These are phyloP conservation scores for Scutellaria galericulata DNA, from an alignment of 257 asterid species.

Conservation along the genomic window DNA sequence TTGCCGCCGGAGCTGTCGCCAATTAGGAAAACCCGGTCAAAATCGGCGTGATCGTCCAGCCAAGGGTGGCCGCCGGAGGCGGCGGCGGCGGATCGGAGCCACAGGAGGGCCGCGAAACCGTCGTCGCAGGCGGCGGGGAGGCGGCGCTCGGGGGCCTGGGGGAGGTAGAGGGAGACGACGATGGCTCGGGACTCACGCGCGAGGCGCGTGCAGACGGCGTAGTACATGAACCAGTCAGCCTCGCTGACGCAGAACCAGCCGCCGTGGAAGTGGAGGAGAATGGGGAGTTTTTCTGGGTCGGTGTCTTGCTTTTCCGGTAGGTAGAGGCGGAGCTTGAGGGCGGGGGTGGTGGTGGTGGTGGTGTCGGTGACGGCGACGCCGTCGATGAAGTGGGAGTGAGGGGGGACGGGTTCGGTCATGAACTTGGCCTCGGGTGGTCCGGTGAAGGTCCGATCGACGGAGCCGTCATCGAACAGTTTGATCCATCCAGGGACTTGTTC, in stretches of 20 bases:
- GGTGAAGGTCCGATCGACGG: slow-evolving; percentile 68
- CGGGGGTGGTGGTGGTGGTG: slow-evolving; percentile 28
- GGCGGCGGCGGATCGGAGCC: slow-evolving; percentile 48
- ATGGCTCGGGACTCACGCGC: slow-evolving; percentile 45
- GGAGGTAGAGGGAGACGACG: slow-evolving; percentile 59
- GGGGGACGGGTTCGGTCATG: slow-evolving; percentile 55
- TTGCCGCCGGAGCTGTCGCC: slow-evolving; percentile 82
- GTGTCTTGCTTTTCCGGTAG: slow-evolving; percentile 39
- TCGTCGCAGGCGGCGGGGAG: slow-evolving; percentile 61
- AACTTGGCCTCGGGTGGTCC: slow-evolving; percentile 63
- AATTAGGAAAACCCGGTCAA: slow-evolving; percentile 54
- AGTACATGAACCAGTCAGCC: slow-evolving; percentile 67
- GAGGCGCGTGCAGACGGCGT: slow-evolving; percentile 46
- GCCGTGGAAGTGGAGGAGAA: slow-evolving; percentile 67
- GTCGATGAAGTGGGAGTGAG: slow-evolving; percentile 47
- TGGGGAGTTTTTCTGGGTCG: slow-evolving; percentile 45
- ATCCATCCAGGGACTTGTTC: slow-evolving; percentile 65
- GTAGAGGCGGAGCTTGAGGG: slow-evolving; percentile 50
- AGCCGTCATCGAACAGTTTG: slow-evolving; percentile 50
- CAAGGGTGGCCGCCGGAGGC: slow-evolving; percentile 27
- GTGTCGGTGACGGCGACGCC: slow-evolving; percentile 50
- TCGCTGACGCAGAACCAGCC: slow-evolving; percentile 71
- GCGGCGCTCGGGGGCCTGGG: slow-evolving; percentile 67
- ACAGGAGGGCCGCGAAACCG: slow-evolving; percentile 44
- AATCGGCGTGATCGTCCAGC: slow-evolving; percentile 43